phyloP scores from a whole-genome alignment of 2,329 filamentous ascomycete species.

The Paradendryphiella salina region DNA sequence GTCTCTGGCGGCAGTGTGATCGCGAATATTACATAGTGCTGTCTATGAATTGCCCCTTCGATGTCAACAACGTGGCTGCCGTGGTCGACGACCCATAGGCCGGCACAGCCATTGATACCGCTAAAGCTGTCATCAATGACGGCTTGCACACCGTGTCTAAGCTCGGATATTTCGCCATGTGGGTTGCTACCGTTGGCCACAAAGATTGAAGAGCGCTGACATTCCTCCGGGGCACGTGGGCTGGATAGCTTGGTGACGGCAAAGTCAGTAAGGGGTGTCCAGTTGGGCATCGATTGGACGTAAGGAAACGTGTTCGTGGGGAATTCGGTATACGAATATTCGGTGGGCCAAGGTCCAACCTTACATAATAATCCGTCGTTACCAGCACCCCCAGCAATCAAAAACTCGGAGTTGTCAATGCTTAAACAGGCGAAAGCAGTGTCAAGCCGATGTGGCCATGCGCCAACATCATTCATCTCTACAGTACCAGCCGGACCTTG shows the following conservation, averaged over 20 bases:
- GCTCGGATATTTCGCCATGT: slow-evolving; percentile 50
- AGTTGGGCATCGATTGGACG: slow-evolving; percentile 66
- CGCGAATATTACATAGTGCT: slow-evolving; percentile 44
- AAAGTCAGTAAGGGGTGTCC: slow-evolving; percentile 58
- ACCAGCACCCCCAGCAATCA: slow-evolving; percentile 77
- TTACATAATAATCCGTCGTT: slow-evolving; percentile 77
- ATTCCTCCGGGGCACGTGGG: slow-evolving; percentile 25
- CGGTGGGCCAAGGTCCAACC: slow-evolving; percentile 54
- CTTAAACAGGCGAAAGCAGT: slow-evolving; percentile 74
- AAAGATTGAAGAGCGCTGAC: slow-evolving; percentile 38
- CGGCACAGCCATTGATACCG: slow-evolving; percentile 40
- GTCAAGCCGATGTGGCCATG: slow-evolving; percentile 73
- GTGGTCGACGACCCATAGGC: slow-evolving; percentile 46
- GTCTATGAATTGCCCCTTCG: slow-evolving; percentile 29
- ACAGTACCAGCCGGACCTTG: slow-evolving; percentile 54
- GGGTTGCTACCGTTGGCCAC: slow-evolving; percentile 51
- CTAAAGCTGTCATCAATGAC: slow-evolving; percentile 35
- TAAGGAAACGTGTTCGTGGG: slow-evolving; percentile 48
- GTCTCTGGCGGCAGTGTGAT: slow-evolving; percentile 44
- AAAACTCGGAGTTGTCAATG: slow-evolving; percentile 60
- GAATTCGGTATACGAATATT: slow-evolving; percentile 56
- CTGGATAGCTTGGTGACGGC: slow-evolving; percentile 36
- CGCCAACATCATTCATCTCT: slow-evolving; percentile 52
- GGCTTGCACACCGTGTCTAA: slow-evolving; percentile 50
- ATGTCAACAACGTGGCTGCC: slow-evolving; percentile 33